Percentiles rank a stretch among this genome's conserved stretches.
Conservation (phyloP, 2,329 filamentous ascomycete genomes). For the Colletotrichum scovillei region DNA sequence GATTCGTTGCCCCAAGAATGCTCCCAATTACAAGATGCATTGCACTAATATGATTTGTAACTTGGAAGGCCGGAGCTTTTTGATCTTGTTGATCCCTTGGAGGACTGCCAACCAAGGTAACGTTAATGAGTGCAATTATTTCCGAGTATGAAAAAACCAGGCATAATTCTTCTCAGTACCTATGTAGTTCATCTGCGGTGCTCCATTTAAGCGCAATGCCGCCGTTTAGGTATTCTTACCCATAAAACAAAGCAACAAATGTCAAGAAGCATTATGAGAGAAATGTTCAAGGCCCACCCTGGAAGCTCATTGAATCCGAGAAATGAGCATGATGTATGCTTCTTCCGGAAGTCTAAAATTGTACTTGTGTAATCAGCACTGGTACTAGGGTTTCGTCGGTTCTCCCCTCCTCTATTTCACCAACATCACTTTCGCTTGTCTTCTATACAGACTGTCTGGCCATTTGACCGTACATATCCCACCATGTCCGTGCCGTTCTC, state of each 20-base stretch:
- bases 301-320: not conserved
- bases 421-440: not conserved
- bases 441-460: not conserved
- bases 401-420: not conserved
- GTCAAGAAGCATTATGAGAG: not conserved
- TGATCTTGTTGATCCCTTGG: not conserved
- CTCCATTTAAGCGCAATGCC: not conserved
- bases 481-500: constrained; percentile 50
- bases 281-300: constrained; percentile 18
- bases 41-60: not conserved
- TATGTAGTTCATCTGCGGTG: not conserved
- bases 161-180: not conserved
- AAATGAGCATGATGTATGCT: not conserved
- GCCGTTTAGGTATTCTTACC: not conserved
- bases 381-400: not conserved
- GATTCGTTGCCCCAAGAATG: not conserved
- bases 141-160: not conserved
- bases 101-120: not conserved
- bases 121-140: not conserved
- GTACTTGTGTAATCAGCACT: constrained; percentile 10
- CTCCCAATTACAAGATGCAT: constrained; percentile 1
- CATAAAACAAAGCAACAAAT: not conserved
- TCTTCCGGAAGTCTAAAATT: not conserved
- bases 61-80: not conserved
- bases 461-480: constrained; percentile 22